phyloP scores from a whole-genome alignment of 2,329 filamentous ascomycete species.

The Lecanosticta acicola region DNA sequence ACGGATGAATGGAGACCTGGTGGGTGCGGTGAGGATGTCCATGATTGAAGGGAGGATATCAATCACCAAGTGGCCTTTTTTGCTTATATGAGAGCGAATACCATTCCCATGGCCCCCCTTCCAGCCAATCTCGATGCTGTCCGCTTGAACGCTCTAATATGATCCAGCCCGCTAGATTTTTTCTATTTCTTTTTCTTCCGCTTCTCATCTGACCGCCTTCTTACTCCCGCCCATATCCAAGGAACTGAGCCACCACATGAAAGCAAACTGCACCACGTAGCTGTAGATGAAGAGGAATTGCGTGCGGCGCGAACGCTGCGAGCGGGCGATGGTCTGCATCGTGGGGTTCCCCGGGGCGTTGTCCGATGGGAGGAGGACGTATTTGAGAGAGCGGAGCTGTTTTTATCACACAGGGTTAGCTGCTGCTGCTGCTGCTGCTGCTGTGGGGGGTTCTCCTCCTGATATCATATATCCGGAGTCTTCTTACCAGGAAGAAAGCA shows the following conservation, averaged over 20 bases:
- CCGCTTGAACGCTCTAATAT: conserved; percentile 14
- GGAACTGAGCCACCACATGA: conserved; percentile 77
- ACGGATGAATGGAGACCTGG: too few species aligned
- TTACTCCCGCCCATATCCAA: conserved; percentile 31
- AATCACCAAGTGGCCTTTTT: too few species aligned
- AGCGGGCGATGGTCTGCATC: conserved; percentile 70
- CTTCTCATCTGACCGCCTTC: conserved; percentile 8
- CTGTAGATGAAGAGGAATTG: conserved; percentile 93
- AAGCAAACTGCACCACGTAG: conserved; percentile 85
- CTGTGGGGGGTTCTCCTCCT: not conserved
- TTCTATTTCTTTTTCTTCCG: not conserved
- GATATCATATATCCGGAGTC: not conserved
- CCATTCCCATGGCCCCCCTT: not conserved
- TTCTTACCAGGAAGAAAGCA: conserved; percentile 78
- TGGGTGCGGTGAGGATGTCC: too few species aligned
- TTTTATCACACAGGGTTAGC: not conserved
- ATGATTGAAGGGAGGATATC: too few species aligned
- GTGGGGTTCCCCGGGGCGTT: conserved; percentile 57
- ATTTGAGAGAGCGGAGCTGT: conserved; percentile 88
- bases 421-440: not conserved
- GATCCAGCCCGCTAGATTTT: not conserved
- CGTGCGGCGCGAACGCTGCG: conserved; percentile 79
- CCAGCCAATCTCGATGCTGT: not conserved
- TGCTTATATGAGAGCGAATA: too few species aligned
- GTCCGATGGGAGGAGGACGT: conserved; percentile 86